Conservation (phyloP, 2,329 filamentous ascomycete genomes). For the Claviceps sp. region DNA sequence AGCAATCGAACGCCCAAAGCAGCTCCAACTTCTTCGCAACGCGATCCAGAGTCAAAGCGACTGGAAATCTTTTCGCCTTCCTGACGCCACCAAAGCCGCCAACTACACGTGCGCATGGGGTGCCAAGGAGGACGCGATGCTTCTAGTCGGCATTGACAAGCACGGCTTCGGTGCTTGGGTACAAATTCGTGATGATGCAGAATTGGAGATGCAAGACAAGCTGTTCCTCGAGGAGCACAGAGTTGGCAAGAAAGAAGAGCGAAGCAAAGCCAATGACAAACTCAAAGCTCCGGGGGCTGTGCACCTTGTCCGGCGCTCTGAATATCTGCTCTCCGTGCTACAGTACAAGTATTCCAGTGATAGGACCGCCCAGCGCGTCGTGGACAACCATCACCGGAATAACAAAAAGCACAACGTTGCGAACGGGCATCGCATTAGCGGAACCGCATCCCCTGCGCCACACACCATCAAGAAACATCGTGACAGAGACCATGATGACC, state of each 20-base stretch:
- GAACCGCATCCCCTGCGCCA: slow-evolving; percentile 60
- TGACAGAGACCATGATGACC: slow-evolving; percentile 36
- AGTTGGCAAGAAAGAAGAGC: slow-evolving; percentile 94
- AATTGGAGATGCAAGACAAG: slow-evolving; percentile 76
- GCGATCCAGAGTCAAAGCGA: slow-evolving; percentile 55
- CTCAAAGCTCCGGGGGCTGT: slow-evolving; percentile 94
- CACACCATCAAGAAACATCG: slow-evolving; percentile 29
- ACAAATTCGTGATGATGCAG: slow-evolving; percentile 81
- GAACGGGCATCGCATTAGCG: slow-evolving; percentile 48
- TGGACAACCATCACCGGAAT: slow-evolving; percentile 90
- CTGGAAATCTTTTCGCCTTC: slow-evolving; percentile 68
- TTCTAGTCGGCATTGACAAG: slow-evolving; percentile 80
- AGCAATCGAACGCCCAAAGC: slow-evolving; percentile 77
- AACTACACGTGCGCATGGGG: slow-evolving; percentile 90
- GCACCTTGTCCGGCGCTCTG: slow-evolving; percentile 84
- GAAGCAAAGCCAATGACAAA: slow-evolving; percentile 61
- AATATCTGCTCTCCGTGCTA: slow-evolving; percentile 90
- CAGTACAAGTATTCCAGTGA: slow-evolving; percentile 74
- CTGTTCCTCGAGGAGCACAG: slow-evolving; percentile 95
- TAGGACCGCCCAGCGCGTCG: slow-evolving; percentile 58
- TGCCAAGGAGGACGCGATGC: slow-evolving; percentile 89
- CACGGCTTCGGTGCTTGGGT: slow-evolving; percentile 96
- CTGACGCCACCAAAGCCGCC: slow-evolving; percentile 83
- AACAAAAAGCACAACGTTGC: slow-evolving; percentile 60
- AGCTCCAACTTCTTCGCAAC: slow-evolving; percentile 72